Evolutionary conservation across 768 basidiomycete genomes (phyloP).

Genomic region (Boletus rubroflammeus): DNA sequence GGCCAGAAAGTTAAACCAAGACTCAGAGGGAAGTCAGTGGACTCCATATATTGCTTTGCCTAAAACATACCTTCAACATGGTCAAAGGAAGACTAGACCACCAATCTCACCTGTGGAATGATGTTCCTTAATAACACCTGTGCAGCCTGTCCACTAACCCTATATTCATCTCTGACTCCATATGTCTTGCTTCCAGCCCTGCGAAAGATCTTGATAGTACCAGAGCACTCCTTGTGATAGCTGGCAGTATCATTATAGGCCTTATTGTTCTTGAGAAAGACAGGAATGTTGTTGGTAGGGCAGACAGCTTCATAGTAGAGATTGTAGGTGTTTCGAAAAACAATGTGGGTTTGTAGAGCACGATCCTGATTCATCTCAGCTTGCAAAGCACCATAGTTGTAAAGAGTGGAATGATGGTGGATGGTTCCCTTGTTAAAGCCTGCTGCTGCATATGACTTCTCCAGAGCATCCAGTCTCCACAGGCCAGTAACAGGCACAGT

Average conservation of each 20-base stretch:
- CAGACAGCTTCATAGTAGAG: constrained; percentile 9
- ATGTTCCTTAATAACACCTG: not conserved
- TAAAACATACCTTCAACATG: not conserved
- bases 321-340: constrained; percentile 14
- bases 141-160: constrained; percentile 4
- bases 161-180: constrained; percentile 3
- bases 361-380: constrained; percentile 10
- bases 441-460: constrained; percentile 6
- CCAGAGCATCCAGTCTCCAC: constrained; percentile 3
- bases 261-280: not conserved
- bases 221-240: not conserved
- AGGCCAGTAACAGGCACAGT: not conserved
- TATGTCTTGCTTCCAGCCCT: not conserved
- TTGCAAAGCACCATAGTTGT: constrained; percentile 8
- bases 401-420: constrained; percentile 9
- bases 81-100: not conserved
- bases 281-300: not conserved
- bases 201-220: not conserved
- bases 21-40: not conserved
- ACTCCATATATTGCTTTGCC: constrained; percentile 1
- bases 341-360: not conserved
- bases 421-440: not conserved
- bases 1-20: constrained; percentile 1
- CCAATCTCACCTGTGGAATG: not conserved
- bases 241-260: constrained; percentile 5